phyloP scores from a whole-genome alignment of 2,329 filamentous ascomycete genomes.

The Alternaria sp. region DNA sequence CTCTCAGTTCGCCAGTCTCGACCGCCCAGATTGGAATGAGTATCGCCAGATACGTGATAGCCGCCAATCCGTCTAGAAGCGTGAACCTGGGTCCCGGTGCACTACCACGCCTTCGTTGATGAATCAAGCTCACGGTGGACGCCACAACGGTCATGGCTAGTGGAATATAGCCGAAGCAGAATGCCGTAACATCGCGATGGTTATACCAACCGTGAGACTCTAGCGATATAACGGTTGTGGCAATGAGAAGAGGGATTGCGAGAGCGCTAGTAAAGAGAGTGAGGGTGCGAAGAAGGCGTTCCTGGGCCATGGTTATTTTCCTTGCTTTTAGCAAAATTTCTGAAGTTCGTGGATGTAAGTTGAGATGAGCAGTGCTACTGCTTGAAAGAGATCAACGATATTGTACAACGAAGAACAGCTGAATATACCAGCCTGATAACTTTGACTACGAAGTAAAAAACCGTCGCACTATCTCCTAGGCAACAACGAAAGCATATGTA shows the following conservation, averaged over 20 bases:
- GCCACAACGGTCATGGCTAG: constrained; percentile 22
- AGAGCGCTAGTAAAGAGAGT: constrained; percentile 21
- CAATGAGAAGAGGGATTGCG: constrained; percentile 26
- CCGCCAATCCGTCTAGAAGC: constrained; percentile 17
- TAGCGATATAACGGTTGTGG: constrained; percentile 19
- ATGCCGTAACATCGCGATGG: constrained; percentile 11
- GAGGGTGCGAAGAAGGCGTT: constrained; percentile 21
- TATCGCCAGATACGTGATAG: constrained; percentile 17
- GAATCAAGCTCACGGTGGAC: constrained; percentile 8
- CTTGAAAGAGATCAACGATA: background rate
- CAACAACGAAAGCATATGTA: constrained; percentile 18
- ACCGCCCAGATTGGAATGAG: constrained; percentile 27
- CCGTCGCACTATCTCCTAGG: constrained; percentile 19
- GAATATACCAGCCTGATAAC: background rate
- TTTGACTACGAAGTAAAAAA: background rate
- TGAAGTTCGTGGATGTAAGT: background rate
- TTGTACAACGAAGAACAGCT: background rate
- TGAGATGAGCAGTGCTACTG: background rate
- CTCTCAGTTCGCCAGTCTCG: constrained; percentile 11
- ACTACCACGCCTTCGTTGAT: constrained; percentile 13
- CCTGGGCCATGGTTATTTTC: constrained; percentile 13
- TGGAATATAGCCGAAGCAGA: constrained; percentile 31
- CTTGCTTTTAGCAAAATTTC: background rate
- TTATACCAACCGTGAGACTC: constrained; percentile 5
- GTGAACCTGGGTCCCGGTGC: constrained; percentile 12